Evolutionary conservation across 345 rosid genomes (phyloP), one percentile per base, ranked within the genome.

Genomic region (Linum trigynum): DNA sequence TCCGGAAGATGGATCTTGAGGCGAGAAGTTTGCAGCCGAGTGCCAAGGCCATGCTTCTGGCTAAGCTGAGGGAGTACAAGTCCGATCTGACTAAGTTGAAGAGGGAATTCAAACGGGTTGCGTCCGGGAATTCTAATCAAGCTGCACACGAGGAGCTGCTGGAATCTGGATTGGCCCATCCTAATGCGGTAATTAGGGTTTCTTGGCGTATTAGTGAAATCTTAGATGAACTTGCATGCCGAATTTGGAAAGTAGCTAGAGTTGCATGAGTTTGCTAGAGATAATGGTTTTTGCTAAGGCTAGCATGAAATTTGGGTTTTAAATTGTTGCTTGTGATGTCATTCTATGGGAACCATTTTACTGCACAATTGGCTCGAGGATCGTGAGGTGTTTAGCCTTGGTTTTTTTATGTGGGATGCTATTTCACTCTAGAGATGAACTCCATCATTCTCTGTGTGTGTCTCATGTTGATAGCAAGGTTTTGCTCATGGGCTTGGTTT

Each of bases 1-100:
- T 91, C 61, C 77, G 92, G 59, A 91, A 91, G 72, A 91, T 91
- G 95, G 95, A 87, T 77, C 84, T 90, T 48, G 97, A 90, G 77
- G 97, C 97, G 3, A 81, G 95, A 70, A 88, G 87, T 79, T 67
- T 86, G 83, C 92, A 84, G 77, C 89, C 96, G 55, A 83, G 78
- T 71, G 82, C 76, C 43, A 88, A 88, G 81, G 96, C 94, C 35
- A 77, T 78, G 76, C 82, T 87, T 67, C 91, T 91, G 67, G 91
- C 97, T 11, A 91, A 91, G 76, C 77, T 88, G 56, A 85, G 96
- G 77, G 97, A 88, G 59, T 91, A 91, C 74, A 91, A 91, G 63
- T 81, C 96, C 67, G 92, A 91, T 68, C 77, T 91, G 55, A 88
- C 71, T 70, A 88, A 86, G 75, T 61, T 91, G 81, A 91, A 91